Conservation (phyloP, 495 filamentous ascomycete species). For the Elasticomyces elasticus region DNA sequence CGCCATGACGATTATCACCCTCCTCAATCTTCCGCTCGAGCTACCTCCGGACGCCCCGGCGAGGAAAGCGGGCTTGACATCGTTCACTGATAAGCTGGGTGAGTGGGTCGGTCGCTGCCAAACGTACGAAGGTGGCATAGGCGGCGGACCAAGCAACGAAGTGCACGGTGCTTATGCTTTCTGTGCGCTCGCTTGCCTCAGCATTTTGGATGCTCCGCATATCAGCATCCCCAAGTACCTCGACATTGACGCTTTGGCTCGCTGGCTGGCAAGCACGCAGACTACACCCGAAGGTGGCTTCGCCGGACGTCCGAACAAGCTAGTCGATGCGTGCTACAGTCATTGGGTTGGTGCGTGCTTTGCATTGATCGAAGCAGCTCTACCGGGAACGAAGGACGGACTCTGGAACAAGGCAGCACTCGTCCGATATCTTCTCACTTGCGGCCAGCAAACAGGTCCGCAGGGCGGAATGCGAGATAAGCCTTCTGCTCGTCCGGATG, state of each 20-base stretch:
- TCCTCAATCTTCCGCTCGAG: conserved; percentile 72
- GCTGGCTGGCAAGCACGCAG: conserved; percentile 83
- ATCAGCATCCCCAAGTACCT: conserved; percentile 62
- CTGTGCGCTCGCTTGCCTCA: conserved; percentile 78
- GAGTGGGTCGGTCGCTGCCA: conserved; percentile 85
- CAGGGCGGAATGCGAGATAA: conserved; percentile 86
- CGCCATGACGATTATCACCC: conserved; percentile 66
- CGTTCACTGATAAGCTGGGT: conserved; percentile 56
- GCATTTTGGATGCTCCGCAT: conserved; percentile 68
- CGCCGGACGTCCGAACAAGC: conserved; percentile 89
- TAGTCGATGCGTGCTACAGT: conserved; percentile 95
- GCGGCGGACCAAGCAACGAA: conserved; percentile 68
- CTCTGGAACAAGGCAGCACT: conserved; percentile 80
- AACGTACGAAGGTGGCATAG: conserved; percentile 89
- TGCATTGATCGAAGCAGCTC: conserved; percentile 74
- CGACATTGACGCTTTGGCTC: conserved; percentile 63
- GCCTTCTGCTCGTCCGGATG: conserved; percentile 74
- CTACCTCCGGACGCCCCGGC: conserved; percentile 54
- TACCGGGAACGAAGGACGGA: conserved; percentile 22
- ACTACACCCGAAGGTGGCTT: conserved; percentile 87
- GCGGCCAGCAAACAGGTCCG: conserved; percentile 57
- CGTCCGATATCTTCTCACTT: conserved; percentile 75
- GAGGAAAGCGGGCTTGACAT: conserved; percentile 36
- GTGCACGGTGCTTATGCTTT: conserved; percentile 97
- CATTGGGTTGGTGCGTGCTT: conserved; percentile 96